phyloP scores from a whole-genome alignment of 371 early-diverging fungal genomes.

The Encephalitozoon cuniculi region DNA sequence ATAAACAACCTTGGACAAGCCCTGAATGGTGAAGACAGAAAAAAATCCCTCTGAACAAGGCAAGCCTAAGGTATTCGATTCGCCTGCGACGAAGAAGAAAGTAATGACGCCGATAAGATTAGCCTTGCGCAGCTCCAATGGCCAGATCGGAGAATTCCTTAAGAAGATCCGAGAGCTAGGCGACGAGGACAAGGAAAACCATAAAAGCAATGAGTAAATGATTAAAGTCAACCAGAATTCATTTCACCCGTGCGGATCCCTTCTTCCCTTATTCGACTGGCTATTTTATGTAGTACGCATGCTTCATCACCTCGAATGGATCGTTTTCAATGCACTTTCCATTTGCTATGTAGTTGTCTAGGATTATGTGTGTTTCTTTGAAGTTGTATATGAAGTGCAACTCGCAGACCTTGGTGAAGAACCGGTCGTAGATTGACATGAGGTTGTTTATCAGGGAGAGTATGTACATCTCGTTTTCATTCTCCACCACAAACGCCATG shows the following conservation, averaged over 20 bases:
- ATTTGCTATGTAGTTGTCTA: slow-evolving; percentile 41
- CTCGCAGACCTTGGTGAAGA: slow-evolving; percentile 22
- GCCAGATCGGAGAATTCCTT: slow-evolving; percentile 8
- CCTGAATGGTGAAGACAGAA: background rate
- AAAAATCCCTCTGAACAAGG: background rate
- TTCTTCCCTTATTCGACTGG: background rate
- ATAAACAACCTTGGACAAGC: background rate
- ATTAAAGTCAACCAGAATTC: background rate
- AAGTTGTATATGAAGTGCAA: slow-evolving; percentile 40
- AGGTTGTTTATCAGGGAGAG: slow-evolving; percentile 34
- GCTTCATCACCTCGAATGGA: background rate
- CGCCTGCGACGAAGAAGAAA: slow-evolving; percentile 20
- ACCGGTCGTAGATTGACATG: background rate
- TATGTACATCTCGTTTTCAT: slow-evolving; percentile 49
- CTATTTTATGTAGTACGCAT: background rate
- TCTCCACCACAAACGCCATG: slow-evolving; percentile 28
- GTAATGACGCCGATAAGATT: slow-evolving; percentile 10
- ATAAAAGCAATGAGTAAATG: background rate
- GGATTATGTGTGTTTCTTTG: slow-evolving; percentile 16
- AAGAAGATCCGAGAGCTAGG: slow-evolving; percentile 18
- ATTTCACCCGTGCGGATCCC: too few species aligned
- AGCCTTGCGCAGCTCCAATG: slow-evolving; percentile 10
- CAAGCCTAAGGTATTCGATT: background rate
- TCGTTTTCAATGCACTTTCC: slow-evolving; percentile 28
- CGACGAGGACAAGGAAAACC: slow-evolving; percentile 7